Evolutionary conservation across 768 basidiomycete species (phyloP), one percentile per base, ranked within the genome.

Genomic region (Mrakia frigida): DNA sequence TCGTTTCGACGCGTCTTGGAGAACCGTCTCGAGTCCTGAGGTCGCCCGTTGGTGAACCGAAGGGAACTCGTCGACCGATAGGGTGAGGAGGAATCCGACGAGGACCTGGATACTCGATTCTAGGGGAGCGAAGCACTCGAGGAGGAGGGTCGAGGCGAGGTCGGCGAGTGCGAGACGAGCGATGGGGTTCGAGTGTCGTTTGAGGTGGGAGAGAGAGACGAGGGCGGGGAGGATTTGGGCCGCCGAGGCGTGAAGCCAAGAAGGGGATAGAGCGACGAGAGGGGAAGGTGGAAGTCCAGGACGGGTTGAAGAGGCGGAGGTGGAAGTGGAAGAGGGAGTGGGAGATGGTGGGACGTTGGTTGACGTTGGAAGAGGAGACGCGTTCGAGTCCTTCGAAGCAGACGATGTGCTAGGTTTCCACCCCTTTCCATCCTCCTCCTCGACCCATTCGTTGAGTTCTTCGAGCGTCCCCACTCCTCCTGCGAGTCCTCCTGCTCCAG

Each of bases 191-290:
- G 90, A 89, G 81, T 96, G 93, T 3, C 87, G 86, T 18, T 91
- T 83, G 18, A 93, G 86, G 0, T 90, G 87, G 0, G 90, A 87
- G 28, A 98, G 84, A 0, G 90, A 85, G 79, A 92, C 91, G 71
- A 98, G 82, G 11, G 94, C 92, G 33, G 93, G 90, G 65, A 91
- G 88, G 16, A 98, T 84, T 80, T 97, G 94, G 7, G 92, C 87
- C 2, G 91, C 86, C 1, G 93, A 94, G 50, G 88, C 93, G 31
- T 86, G 87, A 61, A 97, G 86, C 92, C 95, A 98, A 0, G 89
- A 85, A 18, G 88, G 81, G 0, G 91, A 90, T 6, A 93, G 88
- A 5, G 83, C 79, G n/a, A 78, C 77, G 9, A 78, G 88, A 88
- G 28, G 85, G 80, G 78, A 9, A 60, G 78, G 1, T 73, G 80